phyloP scores from a whole-genome alignment of 805 yeast species.

The Metschnikowia chrysomelidarum region DNA sequence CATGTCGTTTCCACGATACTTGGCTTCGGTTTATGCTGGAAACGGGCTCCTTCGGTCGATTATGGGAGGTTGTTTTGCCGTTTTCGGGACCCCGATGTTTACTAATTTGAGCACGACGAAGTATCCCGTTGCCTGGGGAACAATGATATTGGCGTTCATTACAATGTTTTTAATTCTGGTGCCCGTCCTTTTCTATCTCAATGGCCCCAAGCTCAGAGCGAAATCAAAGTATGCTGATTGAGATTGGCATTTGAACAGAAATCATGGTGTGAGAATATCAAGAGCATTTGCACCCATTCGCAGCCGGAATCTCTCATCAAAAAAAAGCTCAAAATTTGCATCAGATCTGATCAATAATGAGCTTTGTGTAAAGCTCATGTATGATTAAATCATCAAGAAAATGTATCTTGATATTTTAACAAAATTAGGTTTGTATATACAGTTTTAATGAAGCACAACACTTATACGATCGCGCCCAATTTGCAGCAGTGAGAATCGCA shows the following conservation, averaged over 20 bases:
- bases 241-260: neutral
- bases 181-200: constrained; percentile 45
- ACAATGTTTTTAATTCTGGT: constrained; percentile 39
- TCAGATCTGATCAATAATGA: too few relatives aligned
- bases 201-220: constrained; percentile 46
- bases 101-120: constrained; percentile 9
- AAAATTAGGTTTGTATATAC: too few relatives aligned
- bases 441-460: too few relatives aligned
- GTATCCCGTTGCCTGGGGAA: constrained; percentile 17
- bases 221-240: constrained; percentile 38
- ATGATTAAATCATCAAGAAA: too few relatives aligned
- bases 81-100: constrained; percentile 15
- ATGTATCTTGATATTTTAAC: too few relatives aligned
- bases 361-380: too few relatives aligned
- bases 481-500: too few relatives aligned
- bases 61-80: constrained; percentile 17
- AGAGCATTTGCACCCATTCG: too few relatives aligned
- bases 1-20: constrained; percentile 13
- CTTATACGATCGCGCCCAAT: too few relatives aligned
- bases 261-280: too few relatives aligned
- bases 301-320: too few relatives aligned
- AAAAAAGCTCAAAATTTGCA: too few relatives aligned
- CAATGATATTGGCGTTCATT: constrained; percentile 13
- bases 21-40: constrained; percentile 18
- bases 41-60: constrained; percentile 14